Evolutionary conservation across 495 filamentous ascomycete genomes (phyloP).

Genomic region (Cryomyces minteri): DNA sequence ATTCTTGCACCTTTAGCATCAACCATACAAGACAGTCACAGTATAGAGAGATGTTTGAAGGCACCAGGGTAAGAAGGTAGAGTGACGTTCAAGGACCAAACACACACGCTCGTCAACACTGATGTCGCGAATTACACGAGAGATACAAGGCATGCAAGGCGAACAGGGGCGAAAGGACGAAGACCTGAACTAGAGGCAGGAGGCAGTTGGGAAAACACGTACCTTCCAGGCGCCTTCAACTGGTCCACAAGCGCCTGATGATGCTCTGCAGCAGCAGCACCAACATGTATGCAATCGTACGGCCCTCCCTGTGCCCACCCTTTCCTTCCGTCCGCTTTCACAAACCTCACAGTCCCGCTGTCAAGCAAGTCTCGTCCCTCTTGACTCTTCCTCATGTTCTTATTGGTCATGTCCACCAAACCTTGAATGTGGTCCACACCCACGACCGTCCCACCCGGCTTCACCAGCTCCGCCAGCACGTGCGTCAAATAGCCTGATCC

Average conservation of each 20-base stretch:
- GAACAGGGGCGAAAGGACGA: no score
- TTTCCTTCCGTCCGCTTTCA: slow-evolving; percentile 64
- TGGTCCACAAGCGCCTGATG: slow-evolving; percentile 62
- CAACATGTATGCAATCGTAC: slow-evolving; percentile 91
- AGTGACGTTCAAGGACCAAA: no score
- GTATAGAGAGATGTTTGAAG: background rate
- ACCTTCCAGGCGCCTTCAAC: slow-evolving; percentile 51
- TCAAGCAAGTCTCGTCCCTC: slow-evolving; percentile 45
- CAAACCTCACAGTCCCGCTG: slow-evolving; percentile 45
- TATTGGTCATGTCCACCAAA: slow-evolving; percentile 50
- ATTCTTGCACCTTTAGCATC: slow-evolving; percentile 23
- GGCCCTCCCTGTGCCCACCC: slow-evolving; percentile 40
- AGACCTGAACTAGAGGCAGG: no score
- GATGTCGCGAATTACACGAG: no score
- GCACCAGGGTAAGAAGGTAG: no score
- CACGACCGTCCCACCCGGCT: slow-evolving; percentile 41
- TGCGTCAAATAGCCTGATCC: slow-evolving; percentile 87
- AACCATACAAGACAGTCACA: background rate
- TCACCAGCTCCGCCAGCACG: slow-evolving; percentile 67
- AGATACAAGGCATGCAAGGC: no score
- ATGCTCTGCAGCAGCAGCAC: slow-evolving; percentile 61
- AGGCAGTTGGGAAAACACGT: slow-evolving; percentile 2
- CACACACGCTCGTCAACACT: no score
- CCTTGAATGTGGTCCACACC: slow-evolving; percentile 80
- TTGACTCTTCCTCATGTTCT: slow-evolving; percentile 55